Evolutionary conservation across 176 grass and related monocot genomes (phyloP).

Genomic region (Sorghum bicolor): Sorghum_bicolor_NCBIv3 NC_012878.2:12577501-12578000

Average conservation of each 20-base stretch:
- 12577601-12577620: neutral
- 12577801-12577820: constrained; percentile 79
- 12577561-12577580: neutral
- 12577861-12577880: constrained; percentile 92
- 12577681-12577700: neutral
- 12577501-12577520: neutral
- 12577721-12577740: neutral
- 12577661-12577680: neutral
- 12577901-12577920: neutral
- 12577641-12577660: no score
- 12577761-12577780: neutral
- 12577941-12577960: neutral
- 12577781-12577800: constrained; percentile 51
- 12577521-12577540: neutral
- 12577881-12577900: neutral
- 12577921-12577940: neutral
- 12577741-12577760: neutral
- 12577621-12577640: neutral
- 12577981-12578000: no score
- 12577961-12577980: neutral
- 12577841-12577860: constrained; percentile 83
- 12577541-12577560: neutral
- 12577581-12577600: neutral
- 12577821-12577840: constrained; percentile 91
- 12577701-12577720: neutral